These are phyloP conservation scores for Pisolithus albus DNA, from an alignment of 768 basidiomycete genomes.

Conservation along the genomic window DNA sequence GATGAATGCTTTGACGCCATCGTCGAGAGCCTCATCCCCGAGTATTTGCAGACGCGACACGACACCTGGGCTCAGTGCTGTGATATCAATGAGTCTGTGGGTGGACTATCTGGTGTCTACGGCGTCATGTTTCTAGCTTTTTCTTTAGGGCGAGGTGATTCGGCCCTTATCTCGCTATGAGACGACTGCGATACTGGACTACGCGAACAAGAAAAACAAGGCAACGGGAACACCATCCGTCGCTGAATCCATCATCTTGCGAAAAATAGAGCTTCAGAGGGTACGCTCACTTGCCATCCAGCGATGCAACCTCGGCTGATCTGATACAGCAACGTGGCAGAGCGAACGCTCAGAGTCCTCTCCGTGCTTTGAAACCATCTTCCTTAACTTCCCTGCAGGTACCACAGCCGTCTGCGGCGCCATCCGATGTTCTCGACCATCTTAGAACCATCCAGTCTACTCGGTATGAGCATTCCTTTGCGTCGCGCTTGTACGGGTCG, in stretches of 20 bases:
- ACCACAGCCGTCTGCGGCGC: constrained; percentile 18
- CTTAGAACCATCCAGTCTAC: constrained; percentile 55
- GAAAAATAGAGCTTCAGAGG: constrained; percentile 42
- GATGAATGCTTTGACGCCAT: constrained; percentile 28
- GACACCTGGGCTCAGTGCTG: constrained; percentile 15
- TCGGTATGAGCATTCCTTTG: constrained; percentile 58
- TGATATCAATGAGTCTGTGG: constrained; percentile 9
- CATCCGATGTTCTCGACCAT: constrained; percentile 38
- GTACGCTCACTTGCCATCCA: constrained; percentile 6
- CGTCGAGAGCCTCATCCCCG: constrained; percentile 28
- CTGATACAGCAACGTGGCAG: constrained; percentile 17
- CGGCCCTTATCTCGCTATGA: constrained; percentile 41
- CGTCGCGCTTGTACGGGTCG: constrained; percentile 52
- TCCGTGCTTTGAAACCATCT: constrained; percentile 1
- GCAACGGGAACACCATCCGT: constrained; percentile 14
- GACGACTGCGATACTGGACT: constrained; percentile 29
- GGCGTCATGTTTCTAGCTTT: background rate
- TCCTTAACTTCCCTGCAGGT: constrained; percentile 23
- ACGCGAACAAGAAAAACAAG: constrained; percentile 7
- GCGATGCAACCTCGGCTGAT: background rate
- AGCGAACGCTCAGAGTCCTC: constrained; percentile 6
- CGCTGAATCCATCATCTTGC: constrained; percentile 30
- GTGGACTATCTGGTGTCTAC: background rate
- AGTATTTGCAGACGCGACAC: constrained; percentile 28
- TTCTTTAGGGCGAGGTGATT: constrained; percentile 27